Base-by-base conservation (phyloP, 441 rosid species). In the Rhodomyrtus psidioides region DNA sequence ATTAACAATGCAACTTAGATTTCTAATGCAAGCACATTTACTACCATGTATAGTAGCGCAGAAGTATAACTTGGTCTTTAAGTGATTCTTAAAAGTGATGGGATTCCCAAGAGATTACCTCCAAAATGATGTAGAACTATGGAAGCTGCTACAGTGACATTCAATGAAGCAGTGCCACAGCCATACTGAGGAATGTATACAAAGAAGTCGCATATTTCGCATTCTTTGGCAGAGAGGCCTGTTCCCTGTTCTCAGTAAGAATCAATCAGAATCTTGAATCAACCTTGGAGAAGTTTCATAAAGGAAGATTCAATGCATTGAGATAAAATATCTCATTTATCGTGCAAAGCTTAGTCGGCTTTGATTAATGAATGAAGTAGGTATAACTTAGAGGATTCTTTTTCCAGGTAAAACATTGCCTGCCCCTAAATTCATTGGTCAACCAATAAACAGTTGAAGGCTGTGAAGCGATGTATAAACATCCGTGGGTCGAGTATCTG, bases 121-220 rank as follows among this genome's bases (percentile, higher is more conserved):
- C 95, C 98, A 90, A 97, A 97, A 81, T 96, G 98, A 91, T 96
- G 99, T 90, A 96, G 88, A 74, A 95, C 98, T 27, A 96, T 96
- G 74, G 98, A 97, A 88, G 99, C 99, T 21, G 98, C 98, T 26
- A 97, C 93, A 19, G 99, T 96, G 86, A 96, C 99, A 93, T 95
- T 97, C 89, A 96, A 87, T 0, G 98, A 97, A 62, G 98, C 99
- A 74, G 98, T 97, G 86, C 98, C 99, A 86, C 93, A 87, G 14
- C 98, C 98, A 86, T 96, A 97, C 62, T 96, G 98, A 58, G 99
- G 99, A 75, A 94, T 96, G 65, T 97, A 97, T 19, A 95, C 95
- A 85, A 96, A 96, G 90, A 94, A 94, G 87, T 97, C 99, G 28
- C 98, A 96, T 55, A 97, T 92, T 90, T 97, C 97, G 81, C 95